Base-by-base conservation (phyloP, 1,284 basidiomycete species). In the Cutaneotrichosporon sp. region DNA sequence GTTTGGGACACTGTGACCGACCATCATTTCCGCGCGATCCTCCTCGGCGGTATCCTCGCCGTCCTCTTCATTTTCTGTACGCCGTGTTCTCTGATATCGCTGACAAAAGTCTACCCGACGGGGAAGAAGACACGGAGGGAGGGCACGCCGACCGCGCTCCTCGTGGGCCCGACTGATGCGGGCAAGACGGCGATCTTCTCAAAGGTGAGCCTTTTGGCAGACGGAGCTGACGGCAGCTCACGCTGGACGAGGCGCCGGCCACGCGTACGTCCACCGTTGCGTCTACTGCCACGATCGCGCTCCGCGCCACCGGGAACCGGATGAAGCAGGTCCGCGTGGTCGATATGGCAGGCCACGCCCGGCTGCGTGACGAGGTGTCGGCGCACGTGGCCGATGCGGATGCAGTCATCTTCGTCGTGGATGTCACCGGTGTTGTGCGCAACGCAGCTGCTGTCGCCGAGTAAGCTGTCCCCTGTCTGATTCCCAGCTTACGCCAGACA, bases 331-430 rank as follows among this genome's bases (percentile, higher is more conserved):
- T 73, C 45, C 52, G 55, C 7, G 52, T 75, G 19, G 59, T 73
- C 11, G 74, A 75, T 45, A 43, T 75, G 2, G 70, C 74, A 5
- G 74, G 74, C n/a, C 74, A 75, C 54, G 68, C 72, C 10, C 62
- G 74, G 42, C 55, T 75, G 24, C 61, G 63, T n/a, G 70, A 72
- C 41, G 63, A 68, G 42, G 54, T 67, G 9, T 60, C 63, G 44
- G 61, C 60, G 46, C 52, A 65, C n/a, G 43, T 70, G 5, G 55
- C 46, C 14, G 61, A 61, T 9, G 66, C 64, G 19, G 55, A 51
- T 24, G 72, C 57, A 1, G 70, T 66, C 7, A 65, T 75, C 3
- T 75, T 74, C 46, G 71, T 75, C 4, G 65, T 73, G n/a, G 74
- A 74, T 43, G 55, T 68, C 24, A 61, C 62, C 11, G 62, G 56